Base-by-base conservation (phyloP, 371 early-diverging fungal genomes). In the Dichotomocladium elegans region DNA sequence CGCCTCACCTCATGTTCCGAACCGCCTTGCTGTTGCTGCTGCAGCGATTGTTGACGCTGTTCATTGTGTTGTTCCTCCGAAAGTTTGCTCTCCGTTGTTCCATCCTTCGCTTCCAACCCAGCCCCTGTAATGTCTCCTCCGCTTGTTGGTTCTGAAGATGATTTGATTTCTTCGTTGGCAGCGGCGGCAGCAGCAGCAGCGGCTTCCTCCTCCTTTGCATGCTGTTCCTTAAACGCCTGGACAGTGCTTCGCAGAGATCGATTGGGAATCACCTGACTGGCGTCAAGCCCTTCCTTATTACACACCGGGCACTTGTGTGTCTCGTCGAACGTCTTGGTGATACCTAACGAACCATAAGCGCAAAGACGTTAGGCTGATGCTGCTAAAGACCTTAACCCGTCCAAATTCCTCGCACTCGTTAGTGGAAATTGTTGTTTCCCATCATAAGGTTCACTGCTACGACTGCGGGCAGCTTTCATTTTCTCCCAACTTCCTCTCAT, bases 211-310 rank as follows among this genome's bases (percentile, higher is more conserved):
- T 47, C 64, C 11, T 43, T 52, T 30, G 48, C 53, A 21, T 42
- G 59, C 44, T 62, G 61, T 41, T 68, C 66, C 2, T 60, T 41
- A 35, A 53, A 61, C 27, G 50, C 55, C 42, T 70, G 58, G 28
- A 73, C 67, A 3, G 67, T 58, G 47, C 52, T 51, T 52, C 61
- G 48, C 17, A 73, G 33, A 28, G 73, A 66, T 17, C 63, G 66
- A 51, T 73, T 73, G 12, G 67, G 65, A 28, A 73, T 66, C 28
- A 69, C 46, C 35, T 68, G 69, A 17, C 58, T 60, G 2, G 59
- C 34, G 7, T 42, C 27, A 15, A 66, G 45, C 27, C 60, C 58
- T 41, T 73, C 70, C 46, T 58, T 64, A 47, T 63, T 53, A 50
- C 73, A 73, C 25, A 54, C 53, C 29, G 73, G 73, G 45, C 73